Evolutionary conservation across 1,284 basidiomycete genomes (phyloP).

Genomic region (Moniliophthora roreri): DNA sequence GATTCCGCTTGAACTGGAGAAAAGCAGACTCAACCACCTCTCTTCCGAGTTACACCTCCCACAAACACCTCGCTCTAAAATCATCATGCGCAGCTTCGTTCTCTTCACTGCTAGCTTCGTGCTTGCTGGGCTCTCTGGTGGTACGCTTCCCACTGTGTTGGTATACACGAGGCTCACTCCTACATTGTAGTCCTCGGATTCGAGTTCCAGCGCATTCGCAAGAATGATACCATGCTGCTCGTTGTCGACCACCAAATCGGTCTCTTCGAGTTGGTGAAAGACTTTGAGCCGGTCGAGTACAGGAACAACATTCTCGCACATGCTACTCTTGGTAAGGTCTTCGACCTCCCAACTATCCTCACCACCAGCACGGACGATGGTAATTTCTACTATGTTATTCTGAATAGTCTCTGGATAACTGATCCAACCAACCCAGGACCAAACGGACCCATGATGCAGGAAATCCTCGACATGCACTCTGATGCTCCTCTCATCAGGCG

Average conservation of each 20-base stretch:
- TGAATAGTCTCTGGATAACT: neutral
- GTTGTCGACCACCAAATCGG: constrained; percentile 50
- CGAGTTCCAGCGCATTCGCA: constrained; percentile 41
- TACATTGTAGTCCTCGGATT: neutral
- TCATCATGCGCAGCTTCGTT: too few relatives aligned
- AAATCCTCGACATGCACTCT: constrained; percentile 34
- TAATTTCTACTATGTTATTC: constrained; percentile 12
- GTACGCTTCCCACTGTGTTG: too few relatives aligned
- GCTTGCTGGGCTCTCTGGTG: too few relatives aligned
- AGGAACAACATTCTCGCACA: constrained; percentile 46
- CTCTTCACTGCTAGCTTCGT: too few relatives aligned
- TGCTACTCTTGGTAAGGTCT: constrained; percentile 41
- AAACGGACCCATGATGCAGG: constrained; percentile 41
- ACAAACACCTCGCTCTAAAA: too few relatives aligned
- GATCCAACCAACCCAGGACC: constrained; percentile 33
- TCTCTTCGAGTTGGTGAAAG: constrained; percentile 42
- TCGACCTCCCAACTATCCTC: constrained; percentile 42
- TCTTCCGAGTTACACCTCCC: too few relatives aligned
- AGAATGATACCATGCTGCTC: constrained; percentile 39
- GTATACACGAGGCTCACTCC: too few relatives aligned
- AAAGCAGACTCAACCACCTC: too few relatives aligned
- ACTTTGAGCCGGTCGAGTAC: constrained; percentile 36
- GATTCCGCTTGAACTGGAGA: too few relatives aligned
- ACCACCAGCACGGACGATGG: constrained; percentile 45
- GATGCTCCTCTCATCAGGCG: constrained; percentile 43